A percentile compares a stretch with the other conserved stretches of the same genome.
Evolutionary conservation across 441 rosid species (phyloP).

Genomic region (Euphorbia celastroides): DNA sequence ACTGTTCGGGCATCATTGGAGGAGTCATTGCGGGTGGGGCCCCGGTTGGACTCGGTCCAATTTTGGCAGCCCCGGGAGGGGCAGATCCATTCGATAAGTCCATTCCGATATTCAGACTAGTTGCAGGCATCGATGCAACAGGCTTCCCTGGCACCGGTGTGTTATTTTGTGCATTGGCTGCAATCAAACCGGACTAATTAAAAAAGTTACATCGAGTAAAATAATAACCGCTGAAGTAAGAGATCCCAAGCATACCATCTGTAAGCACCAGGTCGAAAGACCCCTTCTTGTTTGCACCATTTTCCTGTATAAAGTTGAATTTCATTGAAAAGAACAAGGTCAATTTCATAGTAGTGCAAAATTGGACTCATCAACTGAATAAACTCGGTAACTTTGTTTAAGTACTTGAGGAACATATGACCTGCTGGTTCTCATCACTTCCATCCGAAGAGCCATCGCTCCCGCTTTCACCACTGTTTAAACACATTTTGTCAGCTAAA

Average conservation of each 20-base stretch:
- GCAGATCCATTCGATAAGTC: conserved; percentile 68
- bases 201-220: conserved; percentile 7
- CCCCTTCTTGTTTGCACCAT: conserved; percentile 50
- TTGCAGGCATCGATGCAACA: conserved; percentile 46
- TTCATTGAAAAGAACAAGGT: conserved; percentile 7
- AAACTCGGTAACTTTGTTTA: neutral
- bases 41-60: conserved; percentile 42
- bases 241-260: conserved; percentile 45
- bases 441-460: conserved; percentile 92
- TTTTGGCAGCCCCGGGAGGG: conserved; percentile 50
- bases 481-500: conserved; percentile 21
- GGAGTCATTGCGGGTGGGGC: conserved; percentile 34
- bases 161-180: conserved; percentile 66
- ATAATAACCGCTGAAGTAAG: neutral
- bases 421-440: conserved; percentile 79
- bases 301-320: conserved; percentile 39
- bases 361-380: neutral
- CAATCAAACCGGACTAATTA: conserved; percentile 17
- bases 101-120: conserved; percentile 90
- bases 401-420: conserved; percentile 19
- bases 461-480: conserved; percentile 75
- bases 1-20: conserved; percentile 50
- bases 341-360: neutral
- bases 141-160: conserved; percentile 62
- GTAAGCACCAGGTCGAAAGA: conserved; percentile 83